Base-by-base conservation (phyloP, 2,329 filamentous ascomycete genomes). In the Colletotrichum sp. region DNA sequence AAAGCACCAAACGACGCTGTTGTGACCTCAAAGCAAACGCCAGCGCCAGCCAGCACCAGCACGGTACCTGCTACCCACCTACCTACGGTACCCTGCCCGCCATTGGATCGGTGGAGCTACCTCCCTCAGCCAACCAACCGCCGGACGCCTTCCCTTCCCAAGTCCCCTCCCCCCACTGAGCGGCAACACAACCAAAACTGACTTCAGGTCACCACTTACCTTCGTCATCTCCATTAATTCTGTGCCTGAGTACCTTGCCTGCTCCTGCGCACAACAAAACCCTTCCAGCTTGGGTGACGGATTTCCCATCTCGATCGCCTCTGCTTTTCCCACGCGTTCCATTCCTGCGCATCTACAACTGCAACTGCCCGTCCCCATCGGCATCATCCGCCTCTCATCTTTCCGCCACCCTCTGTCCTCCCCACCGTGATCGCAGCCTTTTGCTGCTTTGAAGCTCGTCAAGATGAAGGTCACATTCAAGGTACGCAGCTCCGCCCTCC, bases 381-480 rank as follows among this genome's bases (percentile, higher is more conserved):
- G 13, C 65, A 68, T 24, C 71, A 21, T 26, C 64, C 24, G 32
- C 24, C 24, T 21, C 24, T 21, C 57, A 55, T 52, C 26, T 15
- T 16, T 26, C 72, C 62, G n/a, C 44, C 16, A 12, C 39, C 39
- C 28, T 65, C 60, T 30, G 28, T 65, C 8, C 13, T 26, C 44
- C 30, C 30, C 59, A 34, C 49, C 32, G 52, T 71, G 49, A 67
- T 75, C 57, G 72, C 80, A 80, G 80, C 80, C 75, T 64, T 60
- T 79, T 81, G 82, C 83, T 85, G 84, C 78, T 77, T 78, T 77
- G 32, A 76, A 84, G 81, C 85, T 71, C 44, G 85, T 86, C 89
- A 90, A 81, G 84, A 93, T 93, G 92, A 93, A 93, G 91, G 88
- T 93, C 83, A 93, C 92, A 78, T 91, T 92, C 85, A 91, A 91